Evolutionary conservation across 352 stramenopile genomes (phyloP).

Genomic region (Phytophthora foliorum): DNA sequence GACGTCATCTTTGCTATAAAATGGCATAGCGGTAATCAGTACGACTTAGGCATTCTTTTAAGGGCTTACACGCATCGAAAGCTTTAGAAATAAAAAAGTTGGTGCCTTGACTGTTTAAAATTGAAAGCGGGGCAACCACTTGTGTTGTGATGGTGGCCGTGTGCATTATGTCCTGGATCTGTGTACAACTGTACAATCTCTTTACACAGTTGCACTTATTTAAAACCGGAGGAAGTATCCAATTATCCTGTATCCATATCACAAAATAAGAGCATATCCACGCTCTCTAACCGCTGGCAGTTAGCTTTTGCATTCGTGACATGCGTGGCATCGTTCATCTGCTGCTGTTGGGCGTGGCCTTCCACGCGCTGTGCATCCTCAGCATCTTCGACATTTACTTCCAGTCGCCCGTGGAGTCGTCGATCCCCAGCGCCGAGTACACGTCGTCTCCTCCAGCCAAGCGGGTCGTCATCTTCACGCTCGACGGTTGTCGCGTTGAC

Average conservation of each 20-base stretch:
- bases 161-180: not conserved
- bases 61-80: not conserved
- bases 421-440: constrained; percentile 58
- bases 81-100: not conserved
- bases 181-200: not conserved
- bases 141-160: not conserved
- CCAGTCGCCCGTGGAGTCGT: constrained; percentile 75
- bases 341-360: constrained; percentile 76
- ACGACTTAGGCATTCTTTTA: not conserved
- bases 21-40: not conserved
- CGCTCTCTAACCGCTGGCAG: not conserved
- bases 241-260: not conserved
- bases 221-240: too few relatives aligned
- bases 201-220: too few relatives aligned
- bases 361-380: constrained; percentile 83
- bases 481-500: constrained; percentile 86
- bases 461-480: constrained; percentile 81
- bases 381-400: constrained; percentile 93
- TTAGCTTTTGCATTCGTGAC: not conserved
- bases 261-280: not conserved
- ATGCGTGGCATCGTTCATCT: constrained; percentile 36
- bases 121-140: not conserved
- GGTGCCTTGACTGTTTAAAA: not conserved
- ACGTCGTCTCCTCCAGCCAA: constrained; percentile 55
- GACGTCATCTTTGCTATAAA: not conserved